Evolutionary conservation across 2,329 filamentous ascomycete genomes (phyloP), one percentile per base, ranked within the genome.

Genomic region (Neonectria sp.): DNA sequence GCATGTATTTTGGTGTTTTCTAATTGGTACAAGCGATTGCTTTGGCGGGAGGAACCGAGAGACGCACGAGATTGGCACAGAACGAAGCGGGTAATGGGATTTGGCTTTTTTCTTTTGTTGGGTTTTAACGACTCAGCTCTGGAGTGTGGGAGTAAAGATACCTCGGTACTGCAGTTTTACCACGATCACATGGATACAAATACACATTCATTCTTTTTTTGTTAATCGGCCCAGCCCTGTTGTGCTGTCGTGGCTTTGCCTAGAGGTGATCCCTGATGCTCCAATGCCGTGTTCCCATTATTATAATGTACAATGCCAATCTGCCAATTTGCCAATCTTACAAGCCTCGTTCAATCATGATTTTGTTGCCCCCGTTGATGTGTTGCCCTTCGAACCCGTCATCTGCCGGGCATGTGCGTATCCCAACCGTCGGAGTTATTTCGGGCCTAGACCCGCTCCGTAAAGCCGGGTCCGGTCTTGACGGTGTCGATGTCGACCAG

Each of bases 401-500:
- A 12, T 11, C 33, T 13, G 33, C 11, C 11, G 11, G 33, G 13
- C 12, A 35, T 21, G 21, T 21, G 21, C 21, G 21, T 21, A 21
- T 21, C 21, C 21, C 21, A 21, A 21, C 21, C 21, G 21, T 21
- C 33, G 33, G 15, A 4, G 13, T n/a, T 5, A 6, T n/a, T 15
- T n/a, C 37, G 17, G 17, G 37, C 7, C 15, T n/a, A 53, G n/a
- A 13, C 17, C 31, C 77, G 71, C 80, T 86, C 84, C 35, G 78
- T 82, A 63, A 86, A 86, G 0, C 85, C 84, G 8, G 80, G 79
- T 2, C 79, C 79, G 1, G 78, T 76, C 73, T 79, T 73, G 63
- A 80, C 79, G 37, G 73, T 75, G 3, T 74, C 77, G 33, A 85
- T 79, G 62, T 75, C 79, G 53, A 77, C 79, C 85, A 87, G 85